Percentiles rank a stretch among this genome's conserved stretches.
Conservation (phyloP, 805 yeast genomes). For the Vanderwaltozyma tropicalis region DNA sequence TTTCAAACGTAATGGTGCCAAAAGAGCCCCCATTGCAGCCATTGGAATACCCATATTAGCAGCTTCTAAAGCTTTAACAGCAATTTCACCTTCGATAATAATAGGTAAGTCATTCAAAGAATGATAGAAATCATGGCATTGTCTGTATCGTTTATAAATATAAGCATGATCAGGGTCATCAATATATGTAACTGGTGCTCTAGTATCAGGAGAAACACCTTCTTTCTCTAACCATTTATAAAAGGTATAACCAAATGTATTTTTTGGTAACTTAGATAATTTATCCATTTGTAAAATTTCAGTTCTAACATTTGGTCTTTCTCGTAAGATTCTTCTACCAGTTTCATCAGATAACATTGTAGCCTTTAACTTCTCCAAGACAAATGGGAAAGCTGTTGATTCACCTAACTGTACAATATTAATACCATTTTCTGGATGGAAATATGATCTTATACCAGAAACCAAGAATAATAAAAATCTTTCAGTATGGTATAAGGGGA, state of each 20-base stretch:
- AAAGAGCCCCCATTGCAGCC: conserved; percentile 87
- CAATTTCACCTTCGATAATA: conserved; percentile 91
- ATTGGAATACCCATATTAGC: conserved; percentile 89
- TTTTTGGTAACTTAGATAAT: conserved; percentile 49
- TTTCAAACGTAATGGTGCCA: conserved; percentile 74
- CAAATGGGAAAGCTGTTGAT: conserved; percentile 66
- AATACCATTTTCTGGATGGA: conserved; percentile 66
- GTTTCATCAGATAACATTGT: conserved; percentile 66
- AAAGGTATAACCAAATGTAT: conserved; percentile 72
- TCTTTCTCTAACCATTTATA: conserved; percentile 74
- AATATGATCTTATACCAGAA: conserved; percentile 67
- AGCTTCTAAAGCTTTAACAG: conserved; percentile 85
- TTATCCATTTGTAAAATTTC: conserved; percentile 53
- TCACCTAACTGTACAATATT: conserved; percentile 83
- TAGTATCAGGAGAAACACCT: conserved; percentile 87
- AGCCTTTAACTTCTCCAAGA: conserved; percentile 50
- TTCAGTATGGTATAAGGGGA: conserved; percentile 60
- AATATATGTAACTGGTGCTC: conserved; percentile 79
- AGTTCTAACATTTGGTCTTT: conserved; percentile 75
- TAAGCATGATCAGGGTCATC: conserved; percentile 86
- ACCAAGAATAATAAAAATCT: conserved; percentile 52
- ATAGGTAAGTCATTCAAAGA: conserved; percentile 85
- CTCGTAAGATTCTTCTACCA: conserved; percentile 71
- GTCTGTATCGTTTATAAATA: conserved; percentile 88
- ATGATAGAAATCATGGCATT: conserved; percentile 95